These are phyloP conservation scores for Chrysosporium queenslandicum DNA, from an alignment of 2,329 filamentous ascomycete genomes.

Conservation along the genomic window DNA sequence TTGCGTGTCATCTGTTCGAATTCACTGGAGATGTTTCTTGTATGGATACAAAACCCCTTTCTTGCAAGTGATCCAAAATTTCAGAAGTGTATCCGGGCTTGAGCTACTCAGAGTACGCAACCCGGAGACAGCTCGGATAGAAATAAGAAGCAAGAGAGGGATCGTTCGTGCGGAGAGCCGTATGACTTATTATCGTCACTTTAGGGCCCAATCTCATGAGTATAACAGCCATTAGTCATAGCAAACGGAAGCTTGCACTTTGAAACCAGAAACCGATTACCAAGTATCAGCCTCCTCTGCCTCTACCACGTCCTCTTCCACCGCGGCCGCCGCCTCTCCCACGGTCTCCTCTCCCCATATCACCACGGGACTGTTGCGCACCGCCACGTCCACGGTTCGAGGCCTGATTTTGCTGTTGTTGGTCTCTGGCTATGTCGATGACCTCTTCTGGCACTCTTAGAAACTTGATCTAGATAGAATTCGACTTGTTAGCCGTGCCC, in stretches of 20 bases:
- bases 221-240: slow-evolving; percentile 5
- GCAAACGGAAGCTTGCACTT: not conserved
- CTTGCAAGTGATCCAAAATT: not conserved
- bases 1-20: not conserved
- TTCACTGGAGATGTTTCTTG: not conserved
- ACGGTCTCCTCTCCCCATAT: slow-evolving; percentile 31
- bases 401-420: slow-evolving; percentile 63
- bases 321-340: slow-evolving; percentile 36
- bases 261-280: not conserved
- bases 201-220: not conserved
- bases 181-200: not conserved
- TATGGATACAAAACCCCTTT: not conserved
- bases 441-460: slow-evolving; percentile 93
- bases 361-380: slow-evolving; percentile 25
- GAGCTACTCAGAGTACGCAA: not conserved
- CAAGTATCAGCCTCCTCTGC: slow-evolving; percentile 28
- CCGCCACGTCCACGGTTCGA: slow-evolving; percentile 35
- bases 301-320: slow-evolving; percentile 37
- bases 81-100: not conserved
- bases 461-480: slow-evolving; percentile 73
- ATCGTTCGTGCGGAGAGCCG: not conserved
- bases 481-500: not conserved
- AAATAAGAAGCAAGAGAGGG: not conserved
- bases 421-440: slow-evolving; percentile 85
- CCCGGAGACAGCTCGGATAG: too few relatives aligned